Base-by-base conservation (phyloP, 495 filamentous ascomycete genomes). In the Cairneyella variabilis region DNA sequence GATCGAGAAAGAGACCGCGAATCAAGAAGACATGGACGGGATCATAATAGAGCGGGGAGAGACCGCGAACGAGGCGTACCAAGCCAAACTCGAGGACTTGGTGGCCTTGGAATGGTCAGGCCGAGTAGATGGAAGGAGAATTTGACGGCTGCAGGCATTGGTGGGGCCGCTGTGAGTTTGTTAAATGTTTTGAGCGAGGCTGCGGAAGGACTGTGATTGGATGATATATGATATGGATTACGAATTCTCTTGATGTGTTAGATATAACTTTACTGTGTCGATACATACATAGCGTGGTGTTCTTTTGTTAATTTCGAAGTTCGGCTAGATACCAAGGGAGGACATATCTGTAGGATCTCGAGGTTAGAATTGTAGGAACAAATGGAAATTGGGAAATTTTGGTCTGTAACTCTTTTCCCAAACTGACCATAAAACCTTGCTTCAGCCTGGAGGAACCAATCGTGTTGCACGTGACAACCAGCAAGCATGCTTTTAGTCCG, bases 151-250 rank as follows among this genome's bases (percentile, higher is more conserved):
- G 75, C 72, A 8, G 71, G 76, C 0, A 69, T 81, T 11, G 75
- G 78, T 16, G 73, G 76, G 1, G 76, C 76, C 2, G 75, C 77
- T 0, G 75, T 68, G 8, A 75, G 71, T 14, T 64, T 80, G 61
- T 41, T 81, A 45, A 73, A 71, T 53, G 74, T 79, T 16, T 48
- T 81, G 41, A 68, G 70, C 8, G 75, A 79, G 57, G 77, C 76
- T 17, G 71, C 74, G 12, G 59, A 62, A 12, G 62, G 52, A 1
- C 25, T 62, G 12, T 62, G 44, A 62, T 9, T 38, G n/a, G 20
- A 20, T 21, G 32, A 37, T 26, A 14, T 48, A 36, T 21, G 18
- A 25, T 46, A 46, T 9, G 37, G 37, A 9, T 9, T 6, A 40
- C 9, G 7, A 17, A 40, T 34, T n/a, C n/a, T n/a, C n/a, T n/a